Conservation (phyloP, 139 green algal genomes). For the Chlamydomonas applanata region DNA sequence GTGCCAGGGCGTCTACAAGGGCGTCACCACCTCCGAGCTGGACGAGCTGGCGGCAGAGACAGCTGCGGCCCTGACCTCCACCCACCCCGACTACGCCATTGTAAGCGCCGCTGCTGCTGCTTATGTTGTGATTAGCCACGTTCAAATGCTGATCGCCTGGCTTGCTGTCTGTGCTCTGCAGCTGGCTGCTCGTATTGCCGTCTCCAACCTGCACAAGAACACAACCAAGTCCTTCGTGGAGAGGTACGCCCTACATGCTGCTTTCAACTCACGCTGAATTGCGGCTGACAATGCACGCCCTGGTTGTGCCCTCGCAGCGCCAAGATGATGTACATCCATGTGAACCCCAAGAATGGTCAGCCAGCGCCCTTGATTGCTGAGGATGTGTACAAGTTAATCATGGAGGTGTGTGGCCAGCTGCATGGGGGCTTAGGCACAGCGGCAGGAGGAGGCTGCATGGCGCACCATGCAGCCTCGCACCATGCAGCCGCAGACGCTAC, state of each 20-base stretch:
- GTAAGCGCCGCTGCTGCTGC: constrained; percentile 42
- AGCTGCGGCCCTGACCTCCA: constrained; percentile 95
- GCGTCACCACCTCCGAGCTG: constrained; percentile 95
- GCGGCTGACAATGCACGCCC: background rate
- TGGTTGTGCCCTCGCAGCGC: constrained; percentile 54
- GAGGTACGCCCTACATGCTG: constrained; percentile 37
- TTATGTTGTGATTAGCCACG: background rate
- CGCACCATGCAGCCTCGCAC: constrained; percentile 1
- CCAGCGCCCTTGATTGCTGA: constrained; percentile 81
- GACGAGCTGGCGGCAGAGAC: constrained; percentile 98
- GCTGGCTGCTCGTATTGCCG: constrained; percentile 95
- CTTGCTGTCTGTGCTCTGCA: constrained; percentile 45
- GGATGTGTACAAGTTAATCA: constrained; percentile 91
- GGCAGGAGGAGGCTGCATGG: background rate
- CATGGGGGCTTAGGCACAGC: background rate
- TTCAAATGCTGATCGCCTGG: background rate
- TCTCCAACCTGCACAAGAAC: constrained; percentile 99
- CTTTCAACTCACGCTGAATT: background rate
- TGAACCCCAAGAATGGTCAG: constrained; percentile 90
- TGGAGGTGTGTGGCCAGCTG: constrained; percentile 43
- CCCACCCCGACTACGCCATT: constrained; percentile 96
- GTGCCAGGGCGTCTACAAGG: constrained; percentile 90
- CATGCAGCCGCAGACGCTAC: too few relatives aligned
- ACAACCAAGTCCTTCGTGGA: constrained; percentile 96
- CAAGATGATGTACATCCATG: constrained; percentile 89